Evolutionary conservation across 2,329 filamentous ascomycete species (phyloP), one percentile per base, ranked within the genome.

Genomic region (Fusarium sp.): DNA sequence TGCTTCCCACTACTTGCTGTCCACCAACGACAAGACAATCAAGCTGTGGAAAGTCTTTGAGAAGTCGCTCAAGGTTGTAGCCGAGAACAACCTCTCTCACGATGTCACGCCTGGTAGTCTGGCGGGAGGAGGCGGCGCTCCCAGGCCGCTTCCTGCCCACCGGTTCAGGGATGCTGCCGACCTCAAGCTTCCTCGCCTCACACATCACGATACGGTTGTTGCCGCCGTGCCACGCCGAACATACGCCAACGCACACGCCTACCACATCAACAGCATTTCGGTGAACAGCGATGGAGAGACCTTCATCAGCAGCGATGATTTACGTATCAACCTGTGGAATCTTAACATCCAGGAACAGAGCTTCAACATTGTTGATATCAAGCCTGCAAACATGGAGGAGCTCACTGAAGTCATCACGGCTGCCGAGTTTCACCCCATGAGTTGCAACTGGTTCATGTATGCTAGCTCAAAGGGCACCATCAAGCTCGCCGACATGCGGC

Each of bases 401-500:
- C 88, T 99, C 75, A 99, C 97, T 1, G 97, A 99, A 84, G 97
- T 99, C 78, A 98, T 99, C 81, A 99, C 97, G 14, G 97, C 97
- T 48, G 97, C 97, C 64, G 97, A 99, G 82, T 99, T 99, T 81
- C 97, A 99, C 82, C 97, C 97, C 7, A 88, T 92, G 80, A 98
- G 95, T 87, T 99, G 97, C 89, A 98, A 99, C 85, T 98, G 95
- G 95, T 98, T 99, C 87, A 99, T 99, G 96, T 99, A 98, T 83
- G 97, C 97, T 78, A 98, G 96, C 84, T 98, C 95, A 69, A 99
- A 99, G 85, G 97, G 97, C 71, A 98, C 97, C 39, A 98, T 99
- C 86, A 99, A 99, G 86, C 88, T 99, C 79, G 97, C 97, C 57
- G 97, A 99, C 81, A 99, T 99, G 97, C 92, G 97, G 80, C 94